Evolutionary conservation across 129 eudicot species (phyloP).

Genomic region (Artemisia argyi): DNA sequence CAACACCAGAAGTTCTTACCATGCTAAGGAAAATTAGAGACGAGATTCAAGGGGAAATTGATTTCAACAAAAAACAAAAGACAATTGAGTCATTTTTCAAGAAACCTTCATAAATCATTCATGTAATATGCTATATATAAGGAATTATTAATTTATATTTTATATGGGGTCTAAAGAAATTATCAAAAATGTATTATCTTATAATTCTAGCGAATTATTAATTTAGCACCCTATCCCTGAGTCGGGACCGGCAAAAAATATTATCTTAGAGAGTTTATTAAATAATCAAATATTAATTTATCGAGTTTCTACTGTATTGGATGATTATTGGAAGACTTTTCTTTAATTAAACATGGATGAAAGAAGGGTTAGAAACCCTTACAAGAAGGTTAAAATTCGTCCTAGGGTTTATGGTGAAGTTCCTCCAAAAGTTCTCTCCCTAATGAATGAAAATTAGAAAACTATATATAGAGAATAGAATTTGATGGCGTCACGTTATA

Average conservation of each 20-base stretch:
- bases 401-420: too few relatives aligned
- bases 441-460: too few relatives aligned
- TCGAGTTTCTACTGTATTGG: conserved; percentile 33
- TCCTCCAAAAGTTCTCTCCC: too few relatives aligned
- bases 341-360: too few relatives aligned
- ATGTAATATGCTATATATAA: conserved; percentile 31
- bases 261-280: conserved; percentile 38
- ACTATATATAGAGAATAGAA: too few relatives aligned
- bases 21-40: conserved; percentile 38
- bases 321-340: too few relatives aligned
- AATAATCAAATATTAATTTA: conserved; percentile 39
- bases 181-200: conserved; percentile 39
- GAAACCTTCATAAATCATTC: conserved; percentile 30
- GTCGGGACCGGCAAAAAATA: conserved; percentile 39
- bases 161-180: conserved; percentile 37
- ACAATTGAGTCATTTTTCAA: not conserved
- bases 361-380: too few relatives aligned
- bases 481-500: too few relatives aligned
- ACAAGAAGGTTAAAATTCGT: too few relatives aligned
- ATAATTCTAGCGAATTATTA: conserved; percentile 42
- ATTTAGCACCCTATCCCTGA: conserved; percentile 36
- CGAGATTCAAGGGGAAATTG: too few relatives aligned
- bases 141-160: conserved; percentile 30
- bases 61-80: too few relatives aligned
- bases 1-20: conserved; percentile 36